Conservation (phyloP, 345 rosid genomes). For the Passiflora organensis region DNA sequence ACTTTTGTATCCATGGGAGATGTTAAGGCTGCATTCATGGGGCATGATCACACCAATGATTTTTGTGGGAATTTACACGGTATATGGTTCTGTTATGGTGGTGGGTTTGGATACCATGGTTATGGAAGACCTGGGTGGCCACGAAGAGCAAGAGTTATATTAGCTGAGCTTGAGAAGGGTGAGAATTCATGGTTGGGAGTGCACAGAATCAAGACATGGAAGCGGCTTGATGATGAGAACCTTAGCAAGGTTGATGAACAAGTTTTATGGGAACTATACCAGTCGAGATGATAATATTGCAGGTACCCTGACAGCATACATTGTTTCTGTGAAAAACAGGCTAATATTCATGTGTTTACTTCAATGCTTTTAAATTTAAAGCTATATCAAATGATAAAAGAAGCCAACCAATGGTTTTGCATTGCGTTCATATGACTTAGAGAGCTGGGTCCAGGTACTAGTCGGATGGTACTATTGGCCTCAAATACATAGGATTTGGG, state of each 20-base stretch:
- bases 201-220: conserved; percentile 67
- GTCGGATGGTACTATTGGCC: too few species aligned
- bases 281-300: conserved; percentile 7
- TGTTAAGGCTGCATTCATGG: conserved; percentile 78
- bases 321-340: too few species aligned
- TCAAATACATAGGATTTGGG: too few species aligned
- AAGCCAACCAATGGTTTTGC: too few species aligned
- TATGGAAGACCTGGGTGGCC: conserved; percentile 71
- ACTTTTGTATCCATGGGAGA: conserved; percentile 65
- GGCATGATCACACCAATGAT: conserved; percentile 85
- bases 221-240: conserved; percentile 65
- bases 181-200: conserved; percentile 51
- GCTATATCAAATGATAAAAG: too few species aligned
- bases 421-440: too few species aligned
- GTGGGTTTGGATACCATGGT: conserved; percentile 92
- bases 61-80: conserved; percentile 76
- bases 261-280: conserved; percentile 47
- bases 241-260: conserved; percentile 73
- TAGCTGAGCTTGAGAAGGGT: conserved; percentile 56
- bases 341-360: background rate
- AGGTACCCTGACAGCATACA: background rate
- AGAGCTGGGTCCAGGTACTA: too few species aligned
- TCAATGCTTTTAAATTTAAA: too few species aligned
- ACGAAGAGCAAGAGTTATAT: conserved; percentile 69
- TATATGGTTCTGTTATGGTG: conserved; percentile 89